Conservation (phyloP, 192 early-diverging fungal genomes). For the Coemansia sp. region DNA sequence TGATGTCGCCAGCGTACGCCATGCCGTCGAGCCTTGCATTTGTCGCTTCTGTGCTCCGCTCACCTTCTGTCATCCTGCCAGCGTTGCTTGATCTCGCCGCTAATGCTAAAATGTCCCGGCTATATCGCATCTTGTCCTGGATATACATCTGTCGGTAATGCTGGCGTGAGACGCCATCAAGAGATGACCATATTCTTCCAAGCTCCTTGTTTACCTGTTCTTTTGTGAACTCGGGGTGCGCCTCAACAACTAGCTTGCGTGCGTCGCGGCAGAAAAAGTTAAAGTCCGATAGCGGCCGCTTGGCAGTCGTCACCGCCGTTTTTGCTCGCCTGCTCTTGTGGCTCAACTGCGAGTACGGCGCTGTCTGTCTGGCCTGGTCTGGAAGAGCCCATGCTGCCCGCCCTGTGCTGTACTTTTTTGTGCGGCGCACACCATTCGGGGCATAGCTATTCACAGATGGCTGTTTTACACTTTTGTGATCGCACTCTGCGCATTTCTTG, state of each 20-base stretch:
- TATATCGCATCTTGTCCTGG: conserved; percentile 40
- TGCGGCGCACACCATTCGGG: background rate
- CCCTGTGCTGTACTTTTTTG: background rate
- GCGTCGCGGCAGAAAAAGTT: conserved; percentile 52
- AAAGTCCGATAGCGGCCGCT: conserved; percentile 48
- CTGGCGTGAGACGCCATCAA: conserved; percentile 32
- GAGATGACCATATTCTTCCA: conserved; percentile 42
- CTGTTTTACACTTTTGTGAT: background rate
- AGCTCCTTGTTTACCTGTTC: conserved; percentile 51
- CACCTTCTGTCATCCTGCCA: background rate
- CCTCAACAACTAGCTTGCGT: conserved; percentile 45
- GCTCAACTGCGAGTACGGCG: background rate
- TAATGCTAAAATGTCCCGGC: conserved; percentile 13
- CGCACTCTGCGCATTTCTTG: background rate
- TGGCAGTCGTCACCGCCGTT: conserved; percentile 7
- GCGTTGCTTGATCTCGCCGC: background rate
- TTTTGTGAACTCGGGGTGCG: conserved; percentile 43
- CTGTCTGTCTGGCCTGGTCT: background rate
- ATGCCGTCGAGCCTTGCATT: too few relatives aligned
- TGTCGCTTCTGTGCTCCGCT: background rate
- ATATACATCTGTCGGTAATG: conserved; percentile 43
- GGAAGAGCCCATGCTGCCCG: background rate
- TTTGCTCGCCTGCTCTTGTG: background rate
- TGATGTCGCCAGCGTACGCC: too few relatives aligned
- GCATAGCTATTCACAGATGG: background rate